A percentile compares a stretch with the other conserved stretches of the same genome.
phyloP scores from a whole-genome alignment of 345 rosid species.

The Rhodomyrtus tomentosa region DNA sequence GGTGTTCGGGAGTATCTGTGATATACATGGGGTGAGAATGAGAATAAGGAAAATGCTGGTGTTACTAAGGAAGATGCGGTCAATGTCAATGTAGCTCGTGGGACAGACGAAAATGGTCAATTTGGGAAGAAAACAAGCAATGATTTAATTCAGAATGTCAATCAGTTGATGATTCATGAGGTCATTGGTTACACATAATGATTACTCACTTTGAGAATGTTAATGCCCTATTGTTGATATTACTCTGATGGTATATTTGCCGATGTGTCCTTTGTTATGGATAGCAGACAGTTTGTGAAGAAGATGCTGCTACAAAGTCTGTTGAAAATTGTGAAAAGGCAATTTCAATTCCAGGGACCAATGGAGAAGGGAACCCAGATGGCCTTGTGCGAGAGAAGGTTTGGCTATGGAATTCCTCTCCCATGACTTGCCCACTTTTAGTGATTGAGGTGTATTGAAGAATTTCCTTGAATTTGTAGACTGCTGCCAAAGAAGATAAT shows the following conservation, averaged over 20 bases:
- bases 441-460: not conserved
- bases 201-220: not conserved
- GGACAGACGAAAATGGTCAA: not conserved
- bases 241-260: not conserved
- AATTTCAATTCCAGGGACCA: not conserved
- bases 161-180: not conserved
- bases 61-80: not conserved
- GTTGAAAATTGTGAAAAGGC: not conserved
- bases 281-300: conserved; percentile 7
- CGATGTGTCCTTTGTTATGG: not conserved
- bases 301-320: not conserved
- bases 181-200: not conserved
- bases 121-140: not conserved
- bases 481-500: not conserved
- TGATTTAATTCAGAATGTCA: not conserved
- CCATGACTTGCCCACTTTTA: not conserved
- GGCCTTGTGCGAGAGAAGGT: conserved; percentile 1
- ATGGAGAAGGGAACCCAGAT: not conserved
- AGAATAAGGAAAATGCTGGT: not conserved
- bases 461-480: not conserved
- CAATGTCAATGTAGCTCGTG: not conserved
- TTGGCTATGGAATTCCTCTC: not conserved
- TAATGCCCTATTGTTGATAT: not conserved
- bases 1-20: not conserved
- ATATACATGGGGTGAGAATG: not conserved